Evolutionary conservation across 2,329 filamentous ascomycete genomes (phyloP).

Genomic region (Talaromyces sp.): DNA sequence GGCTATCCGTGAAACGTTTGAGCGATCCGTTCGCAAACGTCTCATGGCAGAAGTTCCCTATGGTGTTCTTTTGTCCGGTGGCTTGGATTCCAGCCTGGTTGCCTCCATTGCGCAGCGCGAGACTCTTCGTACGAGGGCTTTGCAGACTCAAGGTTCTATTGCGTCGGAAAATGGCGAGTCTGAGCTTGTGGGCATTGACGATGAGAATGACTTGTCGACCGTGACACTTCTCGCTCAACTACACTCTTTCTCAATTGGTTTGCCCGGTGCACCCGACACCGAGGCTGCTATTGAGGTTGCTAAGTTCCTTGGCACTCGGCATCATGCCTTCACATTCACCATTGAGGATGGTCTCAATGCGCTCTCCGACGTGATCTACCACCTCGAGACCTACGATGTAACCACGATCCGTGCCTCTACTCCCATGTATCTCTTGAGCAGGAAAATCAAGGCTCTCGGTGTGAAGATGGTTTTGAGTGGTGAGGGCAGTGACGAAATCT

Average conservation of each 20-base stretch:
- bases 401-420: conserved; percentile 98
- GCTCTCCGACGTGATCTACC: conserved; percentile 94
- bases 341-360: conserved; percentile 96
- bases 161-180: conserved; percentile 41
- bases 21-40: conserved; percentile 89
- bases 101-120: conserved; percentile 94
- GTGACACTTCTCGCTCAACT: conserved; percentile 89
- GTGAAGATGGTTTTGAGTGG: conserved; percentile 99
- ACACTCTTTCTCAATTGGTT: conserved; percentile 97
- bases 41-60: conserved; percentile 99
- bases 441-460: conserved; percentile 99
- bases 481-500: conserved; percentile 96
- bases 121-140: conserved; percentile 68
- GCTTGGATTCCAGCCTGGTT: conserved; percentile 90
- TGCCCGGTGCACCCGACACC: conserved; percentile 87
- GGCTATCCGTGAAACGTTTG: conserved; percentile 71
- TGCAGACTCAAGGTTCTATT: conserved; percentile 44
- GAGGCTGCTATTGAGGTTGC: conserved; percentile 88
- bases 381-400: conserved; percentile 96
- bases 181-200: conserved; percentile 87
- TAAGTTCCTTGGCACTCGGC: conserved; percentile 94
- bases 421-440: conserved; percentile 94
- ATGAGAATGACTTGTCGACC: conserved; percentile 81
- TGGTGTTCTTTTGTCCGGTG: conserved; percentile 89
- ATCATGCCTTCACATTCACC: conserved; percentile 97